Evolutionary conservation across 176 grass and related monocot genomes (phyloP), one percentile per base, ranked within the genome.

Genomic region (bread wheat (Triticum aestivum)): DNA sequence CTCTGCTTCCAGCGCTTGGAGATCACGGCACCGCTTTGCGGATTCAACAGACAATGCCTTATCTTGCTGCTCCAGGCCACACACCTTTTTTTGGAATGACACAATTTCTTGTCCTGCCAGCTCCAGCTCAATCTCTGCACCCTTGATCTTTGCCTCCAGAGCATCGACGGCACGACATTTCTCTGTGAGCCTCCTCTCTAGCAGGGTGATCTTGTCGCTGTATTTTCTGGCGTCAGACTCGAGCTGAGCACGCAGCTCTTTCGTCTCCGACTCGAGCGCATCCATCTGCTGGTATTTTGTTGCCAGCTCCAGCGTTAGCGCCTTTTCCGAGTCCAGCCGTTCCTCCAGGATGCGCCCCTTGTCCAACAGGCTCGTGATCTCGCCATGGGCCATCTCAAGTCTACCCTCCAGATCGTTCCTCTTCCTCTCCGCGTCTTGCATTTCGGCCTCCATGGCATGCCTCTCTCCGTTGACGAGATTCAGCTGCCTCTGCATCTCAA

Each of bases 391-490:
- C n/a, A 85, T 69, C 33, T 94, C 92, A 56, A 98, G 84, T 30
- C 91, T 84, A 26, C 79, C 47, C 76, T 92, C 90, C 12, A 93
- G 73, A 79, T 93, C 94, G 14, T 69, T 75, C 81, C 85, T 93
- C 73, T 79, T 94, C 56, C 21, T 88, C 73, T 94, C 89, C 1
- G 65, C 41, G 10, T 79, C 73, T 77, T 93, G 89, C 80, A 87
- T 21, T 63, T 96, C 97, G 21, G 77, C 67, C 85, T 87, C 83
- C 78, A 90, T 24, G 75, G 59, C 68, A 61, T 89, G 78, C 24
- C 87, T 97, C 77, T 93, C 87, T 11, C 89, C 94, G 61, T 90
- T 94, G 70, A 83, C 71, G 20, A 86, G 88, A 84, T 94, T 99
- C 80, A 99, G 75, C 78, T 85, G 91, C 81, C 91, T 86, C 80